Conservation (phyloP, 129 eudicot genomes). For the carrot (Daucus carota) region DH1_v3.0 NC_030382.2:58664001-58664500, state of each 20-base stretch:
- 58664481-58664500: conserved; percentile 95
- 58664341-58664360: conserved; percentile 89
- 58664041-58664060: background rate
- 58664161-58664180: background rate
- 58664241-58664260: conserved; percentile 21
- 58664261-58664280: conserved; percentile 98
- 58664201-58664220: background rate
- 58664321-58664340: conserved; percentile 99
- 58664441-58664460: background rate
- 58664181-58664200: background rate
- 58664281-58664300: conserved; percentile 95
- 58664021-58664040: background rate
- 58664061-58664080: background rate
- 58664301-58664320: conserved; percentile 92
- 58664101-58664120: background rate
- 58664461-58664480: conserved; percentile 5
- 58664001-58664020: background rate
- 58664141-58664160: background rate
- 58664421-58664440: background rate
- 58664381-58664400: background rate
- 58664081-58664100: background rate
- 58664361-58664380: background rate
- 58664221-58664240: background rate
- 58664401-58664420: background rate
- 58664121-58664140: background rate